Evolutionary conservation across 2,329 filamentous ascomycete species (phyloP).

Genomic region (Neoascochyta sp.): DNA sequence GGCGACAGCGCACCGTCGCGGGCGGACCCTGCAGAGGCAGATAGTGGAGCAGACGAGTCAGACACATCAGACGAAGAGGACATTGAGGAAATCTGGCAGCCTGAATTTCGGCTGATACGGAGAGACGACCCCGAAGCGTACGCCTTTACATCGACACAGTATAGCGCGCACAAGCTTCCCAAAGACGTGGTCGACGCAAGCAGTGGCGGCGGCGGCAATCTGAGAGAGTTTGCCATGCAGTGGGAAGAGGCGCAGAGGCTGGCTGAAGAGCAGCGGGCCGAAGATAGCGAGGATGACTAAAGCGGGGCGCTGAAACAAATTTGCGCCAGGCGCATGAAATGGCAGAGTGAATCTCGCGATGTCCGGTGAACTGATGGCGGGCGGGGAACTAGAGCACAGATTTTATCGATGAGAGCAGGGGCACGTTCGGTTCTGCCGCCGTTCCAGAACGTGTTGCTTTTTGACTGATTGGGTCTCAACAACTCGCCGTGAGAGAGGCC

Average conservation of each 20-base stretch:
- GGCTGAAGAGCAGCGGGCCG: slow-evolving; percentile 40
- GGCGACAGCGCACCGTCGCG: slow-evolving; percentile 4
- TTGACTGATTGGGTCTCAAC: too few relatives aligned
- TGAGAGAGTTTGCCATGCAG: slow-evolving; percentile 62
- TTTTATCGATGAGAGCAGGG: too few relatives aligned
- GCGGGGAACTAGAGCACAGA: too few relatives aligned
- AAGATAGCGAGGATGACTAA: slow-evolving; percentile 38
- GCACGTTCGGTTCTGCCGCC: too few relatives aligned
- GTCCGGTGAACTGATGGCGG: too few relatives aligned
- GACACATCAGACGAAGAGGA: slow-evolving; percentile 44
- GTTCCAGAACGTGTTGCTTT: too few relatives aligned
- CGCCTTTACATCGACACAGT: slow-evolving; percentile 78
- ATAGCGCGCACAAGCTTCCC: slow-evolving; percentile 92
- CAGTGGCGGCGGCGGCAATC: slow-evolving; percentile 59
- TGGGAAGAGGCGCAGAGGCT: slow-evolving; percentile 47
- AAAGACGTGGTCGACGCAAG: slow-evolving; percentile 80
- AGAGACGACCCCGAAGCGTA: slow-evolving; percentile 86
- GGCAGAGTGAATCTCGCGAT: too few relatives aligned
- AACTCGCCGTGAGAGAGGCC: too few relatives aligned
- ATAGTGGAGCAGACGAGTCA: slow-evolving; percentile 6
- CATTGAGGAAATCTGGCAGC: slow-evolving; percentile 57
- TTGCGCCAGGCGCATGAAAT: too few relatives aligned
- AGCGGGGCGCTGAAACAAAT: too few relatives aligned
- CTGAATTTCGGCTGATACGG: slow-evolving; percentile 78
- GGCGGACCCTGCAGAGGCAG: slow-evolving; percentile 1